Evolutionary conservation across 208 protist genomes (phyloP).

Genomic region (Acanthamoeba lenticulata): DNA sequence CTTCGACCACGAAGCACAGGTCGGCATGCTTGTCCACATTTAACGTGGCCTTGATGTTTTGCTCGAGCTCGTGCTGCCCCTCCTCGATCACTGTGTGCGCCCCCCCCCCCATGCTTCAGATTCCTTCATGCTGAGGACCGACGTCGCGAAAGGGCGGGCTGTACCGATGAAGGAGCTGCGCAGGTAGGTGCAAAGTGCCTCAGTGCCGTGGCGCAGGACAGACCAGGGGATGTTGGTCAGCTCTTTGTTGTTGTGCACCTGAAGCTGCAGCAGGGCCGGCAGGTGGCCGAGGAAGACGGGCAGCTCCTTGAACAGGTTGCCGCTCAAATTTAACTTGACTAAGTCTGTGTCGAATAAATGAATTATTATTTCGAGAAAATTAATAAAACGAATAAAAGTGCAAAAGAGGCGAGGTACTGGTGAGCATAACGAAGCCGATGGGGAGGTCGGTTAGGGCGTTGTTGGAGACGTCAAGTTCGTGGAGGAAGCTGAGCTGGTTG

Average conservation of each 20-base stretch:
- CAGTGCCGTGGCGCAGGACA: neutral
- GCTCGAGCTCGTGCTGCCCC: neutral
- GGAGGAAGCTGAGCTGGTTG: neutral
- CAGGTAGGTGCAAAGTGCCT: neutral
- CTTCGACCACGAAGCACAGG: neutral
- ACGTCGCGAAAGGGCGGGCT: neutral
- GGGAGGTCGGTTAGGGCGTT: constrained; percentile 1
- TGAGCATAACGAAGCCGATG: neutral
- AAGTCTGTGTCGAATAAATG: neutral
- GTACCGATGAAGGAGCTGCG: neutral
- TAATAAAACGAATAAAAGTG: neutral
- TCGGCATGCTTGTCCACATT: constrained; percentile 22
- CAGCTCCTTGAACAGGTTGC: constrained; percentile 22
- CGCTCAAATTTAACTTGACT: neutral
- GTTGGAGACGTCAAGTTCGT: constrained; percentile 8
- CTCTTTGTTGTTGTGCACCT: neutral
- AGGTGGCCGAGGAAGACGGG: neutral
- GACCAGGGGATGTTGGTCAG: neutral
- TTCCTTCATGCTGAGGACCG: no score
- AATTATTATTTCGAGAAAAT: neutral
- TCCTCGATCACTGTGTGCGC: neutral
- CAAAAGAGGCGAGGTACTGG: neutral
- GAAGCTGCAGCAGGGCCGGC: neutral
- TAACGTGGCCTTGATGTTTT: neutral
- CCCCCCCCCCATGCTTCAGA: no score